Percentiles rank a stretch among this genome's conserved stretches.
Evolutionary conservation across 192 early-diverging fungal genomes (phyloP).

Genomic region (Backusella luteola): DNA sequence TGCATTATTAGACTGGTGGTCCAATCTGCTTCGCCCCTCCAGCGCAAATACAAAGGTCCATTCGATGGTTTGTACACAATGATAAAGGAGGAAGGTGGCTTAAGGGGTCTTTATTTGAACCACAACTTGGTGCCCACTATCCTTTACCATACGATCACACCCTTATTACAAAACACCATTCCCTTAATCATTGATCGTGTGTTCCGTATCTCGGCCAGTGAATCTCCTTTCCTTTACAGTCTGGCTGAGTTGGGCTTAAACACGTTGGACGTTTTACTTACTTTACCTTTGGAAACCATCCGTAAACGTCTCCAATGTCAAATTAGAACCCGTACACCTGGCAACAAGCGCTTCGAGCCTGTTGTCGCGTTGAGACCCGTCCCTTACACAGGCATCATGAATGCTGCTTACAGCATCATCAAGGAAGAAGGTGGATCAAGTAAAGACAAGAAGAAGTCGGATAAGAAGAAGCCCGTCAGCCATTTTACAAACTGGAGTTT

Average conservation of each 20-base stretch:
- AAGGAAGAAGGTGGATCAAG: slow-evolving; percentile 68
- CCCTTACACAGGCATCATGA: slow-evolving; percentile 74
- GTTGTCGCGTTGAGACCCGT: slow-evolving; percentile 63
- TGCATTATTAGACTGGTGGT: slow-evolving; percentile 63
- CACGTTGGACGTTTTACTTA: slow-evolving; percentile 70
- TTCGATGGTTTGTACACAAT: slow-evolving; percentile 78
- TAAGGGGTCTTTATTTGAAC: slow-evolving; percentile 65
- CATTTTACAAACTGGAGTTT: slow-evolving; percentile 51
- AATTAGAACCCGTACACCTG: slow-evolving; percentile 52
- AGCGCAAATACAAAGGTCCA: slow-evolving; percentile 81
- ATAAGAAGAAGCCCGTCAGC: background rate
- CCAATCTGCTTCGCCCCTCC: slow-evolving; percentile 73
- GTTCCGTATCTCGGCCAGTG: slow-evolving; percentile 52
- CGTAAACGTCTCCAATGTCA: slow-evolving; percentile 85
- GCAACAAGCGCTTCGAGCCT: slow-evolving; percentile 60
- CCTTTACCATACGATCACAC: slow-evolving; percentile 73
- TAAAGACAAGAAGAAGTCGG: slow-evolving; percentile 19
- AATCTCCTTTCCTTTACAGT: slow-evolving; percentile 63
- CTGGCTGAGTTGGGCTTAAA: slow-evolving; percentile 64
- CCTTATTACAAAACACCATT: slow-evolving; percentile 66
- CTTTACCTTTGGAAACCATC: slow-evolving; percentile 85
- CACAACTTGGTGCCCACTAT: slow-evolving; percentile 77
- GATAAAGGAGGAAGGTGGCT: slow-evolving; percentile 74
- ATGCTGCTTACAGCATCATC: slow-evolving; percentile 65
- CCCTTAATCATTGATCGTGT: slow-evolving; percentile 67